Percentiles rank a stretch among this genome's conserved stretches.
Conservation (phyloP, 2,329 filamentous ascomycete genomes). For the Colletotrichum endophyticum region DNA sequence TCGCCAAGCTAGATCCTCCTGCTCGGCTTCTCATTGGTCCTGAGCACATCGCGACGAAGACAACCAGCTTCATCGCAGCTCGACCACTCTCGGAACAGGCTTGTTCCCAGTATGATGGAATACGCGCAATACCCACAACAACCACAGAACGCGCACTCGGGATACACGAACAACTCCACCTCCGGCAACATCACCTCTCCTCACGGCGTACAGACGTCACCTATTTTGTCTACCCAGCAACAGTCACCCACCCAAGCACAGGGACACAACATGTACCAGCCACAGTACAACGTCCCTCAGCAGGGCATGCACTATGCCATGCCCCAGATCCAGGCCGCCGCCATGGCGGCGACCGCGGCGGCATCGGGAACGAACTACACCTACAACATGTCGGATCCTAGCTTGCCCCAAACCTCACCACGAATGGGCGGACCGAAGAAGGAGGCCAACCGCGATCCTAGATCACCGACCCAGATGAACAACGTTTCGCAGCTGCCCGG, state of each 20-base stretch:
- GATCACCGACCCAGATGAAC: slow-evolving; percentile 77
- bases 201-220: slow-evolving; percentile 74
- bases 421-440: slow-evolving; percentile 77
- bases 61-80: slow-evolving; percentile 22
- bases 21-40: slow-evolving; percentile 7
- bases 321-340: slow-evolving; percentile 84
- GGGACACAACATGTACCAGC: slow-evolving; percentile 79
- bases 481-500: slow-evolving; percentile 64
- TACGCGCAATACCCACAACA: slow-evolving; percentile 76
- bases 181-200: slow-evolving; percentile 73
- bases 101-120: slow-evolving; percentile 66
- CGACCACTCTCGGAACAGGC: background rate
- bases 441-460: slow-evolving; percentile 69
- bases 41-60: slow-evolving; percentile 31
- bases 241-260: slow-evolving; percentile 65
- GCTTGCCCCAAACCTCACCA: slow-evolving; percentile 74
- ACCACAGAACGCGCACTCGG: slow-evolving; percentile 68
- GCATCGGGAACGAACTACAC: slow-evolving; percentile 83
- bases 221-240: slow-evolving; percentile 80
- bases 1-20: background rate
- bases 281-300: slow-evolving; percentile 75
- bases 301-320: slow-evolving; percentile 84
- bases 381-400: slow-evolving; percentile 74
- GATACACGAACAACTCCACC: slow-evolving; percentile 64
- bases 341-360: slow-evolving; percentile 90